A percentile compares a stretch with the other conserved stretches of the same genome.
These are phyloP conservation scores for Hylodesmum podocarpum DNA, from an alignment of 306 rosid genomes.

Conservation along the genomic window DNA sequence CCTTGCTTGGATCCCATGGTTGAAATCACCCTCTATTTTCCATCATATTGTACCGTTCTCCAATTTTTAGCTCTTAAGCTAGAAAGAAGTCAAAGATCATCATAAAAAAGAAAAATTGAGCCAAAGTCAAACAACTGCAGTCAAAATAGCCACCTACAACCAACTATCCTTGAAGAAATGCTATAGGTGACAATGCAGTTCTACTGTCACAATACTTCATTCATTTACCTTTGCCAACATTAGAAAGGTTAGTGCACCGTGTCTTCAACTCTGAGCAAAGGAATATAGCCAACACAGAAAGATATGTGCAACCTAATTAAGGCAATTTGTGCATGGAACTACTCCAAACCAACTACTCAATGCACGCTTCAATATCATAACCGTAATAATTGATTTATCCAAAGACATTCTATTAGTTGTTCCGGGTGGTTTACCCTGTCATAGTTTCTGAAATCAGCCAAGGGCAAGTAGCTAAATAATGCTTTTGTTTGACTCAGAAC, in stretches of 20 bases:
- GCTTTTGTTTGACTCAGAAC: conserved; percentile 16
- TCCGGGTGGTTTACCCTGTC: not conserved
- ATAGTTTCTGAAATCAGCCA: not conserved
- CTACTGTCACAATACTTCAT: not conserved
- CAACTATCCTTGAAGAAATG: conserved; percentile 15
- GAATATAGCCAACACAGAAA: not conserved
- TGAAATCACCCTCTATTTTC: not conserved
- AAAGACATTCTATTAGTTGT: too few species aligned
- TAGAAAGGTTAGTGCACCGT: not conserved
- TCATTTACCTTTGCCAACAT: not conserved
- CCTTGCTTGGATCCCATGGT: not conserved
- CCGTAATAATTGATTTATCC: not conserved
- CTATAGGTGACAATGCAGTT: conserved; percentile 2
- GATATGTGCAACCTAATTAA: not conserved
- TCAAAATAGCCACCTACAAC: not conserved
- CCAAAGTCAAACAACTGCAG: conserved; percentile 10
- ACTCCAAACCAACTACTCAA: conserved; percentile 14
- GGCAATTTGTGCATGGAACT: not conserved
- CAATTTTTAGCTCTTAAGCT: not conserved
- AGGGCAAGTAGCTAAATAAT: not conserved
- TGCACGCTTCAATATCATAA: not conserved
- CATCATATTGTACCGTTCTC: not conserved
- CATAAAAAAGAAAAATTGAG: not conserved
- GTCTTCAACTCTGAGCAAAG: not conserved
- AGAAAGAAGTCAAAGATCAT: not conserved